phyloP scores from a whole-genome alignment of 1,284 basidiomycete genomes.

The Sporisorium iseilematis-ciliati region DNA sequence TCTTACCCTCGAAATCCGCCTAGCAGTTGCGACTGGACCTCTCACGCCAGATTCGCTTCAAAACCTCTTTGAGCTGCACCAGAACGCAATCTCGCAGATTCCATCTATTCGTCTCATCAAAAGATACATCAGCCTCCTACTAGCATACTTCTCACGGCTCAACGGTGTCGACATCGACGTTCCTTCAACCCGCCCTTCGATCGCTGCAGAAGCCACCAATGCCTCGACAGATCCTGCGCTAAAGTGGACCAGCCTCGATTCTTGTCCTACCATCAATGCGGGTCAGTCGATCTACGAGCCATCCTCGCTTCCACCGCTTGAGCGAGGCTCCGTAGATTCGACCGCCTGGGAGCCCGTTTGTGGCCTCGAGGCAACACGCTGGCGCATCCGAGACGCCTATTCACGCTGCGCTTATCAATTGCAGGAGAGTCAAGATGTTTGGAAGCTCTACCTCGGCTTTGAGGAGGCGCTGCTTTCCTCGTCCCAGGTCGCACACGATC shows the following conservation, averaged over 20 bases:
- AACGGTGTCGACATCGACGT: constrained; percentile 9
- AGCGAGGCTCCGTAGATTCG: neutral
- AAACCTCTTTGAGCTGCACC: constrained; percentile 42
- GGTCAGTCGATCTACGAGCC: constrained; percentile 14
- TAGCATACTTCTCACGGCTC: constrained; percentile 24
- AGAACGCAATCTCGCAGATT: constrained; percentile 22
- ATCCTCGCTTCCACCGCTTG: constrained; percentile 21
- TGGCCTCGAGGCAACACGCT: constrained; percentile 26
- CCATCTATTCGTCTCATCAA: constrained; percentile 29
- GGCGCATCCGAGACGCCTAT: constrained; percentile 45
- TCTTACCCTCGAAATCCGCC: constrained; percentile 30
- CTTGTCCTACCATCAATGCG: constrained; percentile 31
- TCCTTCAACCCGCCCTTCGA: neutral
- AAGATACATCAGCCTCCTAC: constrained; percentile 40
- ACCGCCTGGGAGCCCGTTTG: constrained; percentile 16
- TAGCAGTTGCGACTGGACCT: constrained; percentile 23
- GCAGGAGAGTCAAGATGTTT: constrained; percentile 51
- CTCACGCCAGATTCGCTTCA: constrained; percentile 33
- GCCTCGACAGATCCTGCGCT: constrained; percentile 18
- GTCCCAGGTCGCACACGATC: constrained; percentile 11
- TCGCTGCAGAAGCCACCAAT: neutral
- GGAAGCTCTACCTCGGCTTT: constrained; percentile 56
- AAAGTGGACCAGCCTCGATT: constrained; percentile 39
- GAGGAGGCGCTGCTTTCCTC: constrained; percentile 40
- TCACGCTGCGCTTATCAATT: constrained; percentile 45